These are phyloP conservation scores for Chrysoporthe puriensis DNA, from an alignment of 2,329 filamentous ascomycete species.

Conservation along the genomic window DNA sequence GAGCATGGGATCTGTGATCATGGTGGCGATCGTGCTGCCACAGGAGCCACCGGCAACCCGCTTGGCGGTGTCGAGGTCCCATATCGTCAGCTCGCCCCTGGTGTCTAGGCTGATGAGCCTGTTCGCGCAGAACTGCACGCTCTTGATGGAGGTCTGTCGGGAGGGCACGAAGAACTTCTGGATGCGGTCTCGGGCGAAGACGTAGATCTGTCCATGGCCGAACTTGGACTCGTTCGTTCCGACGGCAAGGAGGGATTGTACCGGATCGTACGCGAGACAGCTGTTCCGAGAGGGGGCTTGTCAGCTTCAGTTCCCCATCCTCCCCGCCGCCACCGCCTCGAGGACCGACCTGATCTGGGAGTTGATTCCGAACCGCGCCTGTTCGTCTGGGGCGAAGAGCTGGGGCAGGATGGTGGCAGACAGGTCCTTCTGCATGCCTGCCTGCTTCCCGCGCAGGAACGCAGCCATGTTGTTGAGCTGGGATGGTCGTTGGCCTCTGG, in stretches of 20 bases:
- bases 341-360: constrained; percentile 67
- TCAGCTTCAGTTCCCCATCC: constrained; percentile 2
- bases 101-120: constrained; percentile 83
- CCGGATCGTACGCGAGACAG: constrained; percentile 86
- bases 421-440: constrained; percentile 88
- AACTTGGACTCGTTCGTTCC: constrained; percentile 88
- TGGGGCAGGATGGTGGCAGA: constrained; percentile 79
- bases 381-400: constrained; percentile 82
- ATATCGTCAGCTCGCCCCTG: constrained; percentile 84
- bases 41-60: constrained; percentile 72
- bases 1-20: constrained; percentile 85
- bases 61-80: constrained; percentile 73
- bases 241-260: constrained; percentile 90
- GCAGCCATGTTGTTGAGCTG: constrained; percentile 67
- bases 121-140: constrained; percentile 82
- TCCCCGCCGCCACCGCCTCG: not conserved
- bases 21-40: constrained; percentile 72
- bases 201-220: constrained; percentile 83
- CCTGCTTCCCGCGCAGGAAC: constrained; percentile 90
- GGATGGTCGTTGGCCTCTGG: not conserved
- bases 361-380: constrained; percentile 80
- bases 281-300: constrained; percentile 48
- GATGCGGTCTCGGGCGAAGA: constrained; percentile 83
- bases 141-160: constrained; percentile 73
- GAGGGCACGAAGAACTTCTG: constrained; percentile 73